These are phyloP conservation scores for Leishmania lainsoni DNA, from an alignment of 208 protist species.

Conservation along the genomic window DNA sequence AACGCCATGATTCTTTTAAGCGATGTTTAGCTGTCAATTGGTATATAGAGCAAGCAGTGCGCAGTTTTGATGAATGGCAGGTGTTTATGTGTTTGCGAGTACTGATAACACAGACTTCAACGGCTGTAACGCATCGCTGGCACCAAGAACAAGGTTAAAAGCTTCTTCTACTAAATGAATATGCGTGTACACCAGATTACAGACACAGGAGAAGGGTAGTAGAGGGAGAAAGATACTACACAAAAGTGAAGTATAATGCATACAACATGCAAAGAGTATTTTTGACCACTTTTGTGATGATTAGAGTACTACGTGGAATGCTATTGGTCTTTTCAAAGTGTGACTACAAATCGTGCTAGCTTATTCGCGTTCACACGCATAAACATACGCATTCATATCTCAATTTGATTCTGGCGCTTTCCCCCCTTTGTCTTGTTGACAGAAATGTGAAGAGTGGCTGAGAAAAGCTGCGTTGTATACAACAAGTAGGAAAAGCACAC, in stretches of 20 bases:
- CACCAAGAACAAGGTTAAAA: not conserved
- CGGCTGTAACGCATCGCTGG: too few species aligned
- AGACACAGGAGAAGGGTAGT: not conserved
- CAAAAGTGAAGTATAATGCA: not conserved
- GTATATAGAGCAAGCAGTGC: not conserved
- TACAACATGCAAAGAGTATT: not conserved
- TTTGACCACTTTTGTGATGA: not conserved
- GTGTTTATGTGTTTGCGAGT: not conserved
- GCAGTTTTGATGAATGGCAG: not conserved
- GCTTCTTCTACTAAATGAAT: not conserved
- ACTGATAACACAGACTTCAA: not conserved
- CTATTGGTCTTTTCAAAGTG: not conserved
- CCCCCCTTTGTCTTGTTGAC: not conserved
- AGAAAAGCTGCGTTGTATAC: not conserved
- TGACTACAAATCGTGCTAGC: not conserved
- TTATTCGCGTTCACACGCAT: not conserved
- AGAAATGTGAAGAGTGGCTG: not conserved
- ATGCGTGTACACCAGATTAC: not conserved
- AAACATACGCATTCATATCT: not conserved
- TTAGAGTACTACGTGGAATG: not conserved
- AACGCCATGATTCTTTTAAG: conserved; percentile 34
- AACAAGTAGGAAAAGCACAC: not conserved
- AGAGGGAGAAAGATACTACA: not conserved
- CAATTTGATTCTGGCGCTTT: not conserved
- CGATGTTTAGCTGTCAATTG: not conserved